Evolutionary conservation across 2,329 filamentous ascomycete genomes (phyloP).

Genomic region (Trichophyton simii): DNA sequence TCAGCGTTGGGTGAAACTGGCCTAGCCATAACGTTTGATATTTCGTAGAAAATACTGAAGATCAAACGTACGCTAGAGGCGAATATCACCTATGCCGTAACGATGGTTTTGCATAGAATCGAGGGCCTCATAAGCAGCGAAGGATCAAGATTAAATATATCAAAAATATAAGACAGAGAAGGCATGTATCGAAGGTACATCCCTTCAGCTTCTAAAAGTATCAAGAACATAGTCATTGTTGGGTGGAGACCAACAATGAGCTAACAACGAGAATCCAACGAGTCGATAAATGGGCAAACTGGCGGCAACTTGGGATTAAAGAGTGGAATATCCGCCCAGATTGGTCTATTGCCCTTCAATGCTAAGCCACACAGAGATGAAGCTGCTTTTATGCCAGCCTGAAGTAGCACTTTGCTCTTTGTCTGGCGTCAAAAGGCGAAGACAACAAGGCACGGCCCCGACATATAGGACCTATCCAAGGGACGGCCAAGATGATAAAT

Average conservation of each 20-base stretch:
- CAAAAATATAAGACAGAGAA: background rate
- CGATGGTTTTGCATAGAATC: background rate
- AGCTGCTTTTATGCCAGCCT: background rate
- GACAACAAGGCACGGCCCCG: background rate
- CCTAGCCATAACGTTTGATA: background rate
- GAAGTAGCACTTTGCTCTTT: background rate
- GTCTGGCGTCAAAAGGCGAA: background rate
- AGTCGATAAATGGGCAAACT: background rate
- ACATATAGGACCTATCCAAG: background rate
- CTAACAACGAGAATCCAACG: background rate
- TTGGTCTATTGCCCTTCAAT: background rate
- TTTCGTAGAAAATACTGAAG: background rate
- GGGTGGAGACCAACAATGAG: background rate
- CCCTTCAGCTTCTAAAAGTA: background rate
- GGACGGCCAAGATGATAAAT: background rate
- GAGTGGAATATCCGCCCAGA: background rate
- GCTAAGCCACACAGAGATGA: background rate
- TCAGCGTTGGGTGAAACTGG: background rate
- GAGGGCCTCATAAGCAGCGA: background rate
- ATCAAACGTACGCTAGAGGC: background rate
- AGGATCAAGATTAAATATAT: background rate
- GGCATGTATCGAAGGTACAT: background rate
- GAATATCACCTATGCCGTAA: background rate
- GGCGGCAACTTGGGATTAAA: background rate
- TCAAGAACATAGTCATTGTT: background rate